Conservation (phyloP, 371 early-diverging fungal species). For the Rhizopus stolonifer region DNA sequence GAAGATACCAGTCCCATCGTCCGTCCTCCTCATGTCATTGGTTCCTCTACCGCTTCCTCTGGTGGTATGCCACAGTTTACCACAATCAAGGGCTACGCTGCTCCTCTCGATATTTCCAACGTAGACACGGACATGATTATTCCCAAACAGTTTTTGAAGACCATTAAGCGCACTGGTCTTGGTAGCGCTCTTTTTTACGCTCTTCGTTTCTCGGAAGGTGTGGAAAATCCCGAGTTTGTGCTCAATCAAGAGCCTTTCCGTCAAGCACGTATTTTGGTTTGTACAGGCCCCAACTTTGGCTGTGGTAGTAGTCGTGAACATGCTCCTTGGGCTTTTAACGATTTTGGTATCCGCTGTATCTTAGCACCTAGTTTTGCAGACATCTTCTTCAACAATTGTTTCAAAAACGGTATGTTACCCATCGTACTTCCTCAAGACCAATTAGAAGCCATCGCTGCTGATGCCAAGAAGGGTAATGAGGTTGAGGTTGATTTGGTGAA, state of each 20-base stretch:
- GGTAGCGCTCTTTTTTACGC: constrained; percentile 61
- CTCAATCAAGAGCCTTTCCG: constrained; percentile 62
- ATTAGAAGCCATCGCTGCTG: constrained; percentile 42
- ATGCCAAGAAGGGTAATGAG: constrained; percentile 44
- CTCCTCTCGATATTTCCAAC: constrained; percentile 62
- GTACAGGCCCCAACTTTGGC: constrained; percentile 69
- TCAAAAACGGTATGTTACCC: constrained; percentile 74
- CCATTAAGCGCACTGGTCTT: constrained; percentile 70
- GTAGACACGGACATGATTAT: constrained; percentile 76
- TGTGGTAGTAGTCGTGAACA: constrained; percentile 74
- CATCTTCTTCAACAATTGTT: constrained; percentile 72
- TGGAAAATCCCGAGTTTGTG: constrained; percentile 57
- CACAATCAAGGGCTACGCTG: constrained; percentile 55
- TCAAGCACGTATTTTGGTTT: constrained; percentile 54
- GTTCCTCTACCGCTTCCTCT: constrained; percentile 8
- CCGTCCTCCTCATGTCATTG: constrained; percentile 10
- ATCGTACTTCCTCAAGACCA: constrained; percentile 42
- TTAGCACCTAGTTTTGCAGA: constrained; percentile 70
- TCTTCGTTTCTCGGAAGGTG: constrained; percentile 39
- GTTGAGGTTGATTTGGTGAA: constrained; percentile 59
- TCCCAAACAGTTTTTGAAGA: constrained; percentile 76
- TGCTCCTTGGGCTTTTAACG: constrained; percentile 74
- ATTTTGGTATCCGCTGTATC: constrained; percentile 71
- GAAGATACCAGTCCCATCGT: constrained; percentile 16
- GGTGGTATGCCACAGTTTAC: constrained; percentile 65